Evolutionary conservation across 192 early-diverging fungal species (phyloP).

Genomic region (Coemansia sp.): DNA sequence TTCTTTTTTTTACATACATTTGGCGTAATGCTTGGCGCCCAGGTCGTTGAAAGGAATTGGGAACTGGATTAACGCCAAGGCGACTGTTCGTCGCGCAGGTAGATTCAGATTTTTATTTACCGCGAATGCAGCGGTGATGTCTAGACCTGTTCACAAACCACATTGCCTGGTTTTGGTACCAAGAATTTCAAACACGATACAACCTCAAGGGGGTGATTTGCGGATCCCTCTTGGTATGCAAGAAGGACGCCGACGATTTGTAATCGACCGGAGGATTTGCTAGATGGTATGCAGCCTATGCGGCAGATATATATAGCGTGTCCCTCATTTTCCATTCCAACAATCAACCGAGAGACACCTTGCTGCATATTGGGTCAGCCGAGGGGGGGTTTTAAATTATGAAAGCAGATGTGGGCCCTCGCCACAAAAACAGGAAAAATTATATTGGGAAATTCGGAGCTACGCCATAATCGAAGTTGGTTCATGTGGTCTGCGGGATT

Average conservation of each 20-base stretch:
- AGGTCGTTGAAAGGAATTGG: not conserved
- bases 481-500: not conserved
- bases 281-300: not conserved
- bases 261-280: slow-evolving; percentile 4
- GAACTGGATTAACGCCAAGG: not conserved
- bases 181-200: not conserved
- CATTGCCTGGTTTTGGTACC: not conserved
- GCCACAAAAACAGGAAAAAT: not conserved
- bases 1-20: not conserved
- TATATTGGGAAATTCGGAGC: not conserved
- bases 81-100: not conserved
- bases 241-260: not conserved
- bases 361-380: not conserved
- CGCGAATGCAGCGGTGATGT: not conserved
- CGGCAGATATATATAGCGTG: slow-evolving; percentile 1
- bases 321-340: not conserved
- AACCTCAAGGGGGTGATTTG: not conserved
- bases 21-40: not conserved
- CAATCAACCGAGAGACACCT: slow-evolving; percentile 2
- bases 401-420: not conserved
- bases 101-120: not conserved
- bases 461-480: not conserved
- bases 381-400: not conserved
- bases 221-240: not conserved
- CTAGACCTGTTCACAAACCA: not conserved